Evolutionary conservation across 1,284 basidiomycete species (phyloP).

Genomic region (Cutaneotrichosporon dermatis): DNA sequence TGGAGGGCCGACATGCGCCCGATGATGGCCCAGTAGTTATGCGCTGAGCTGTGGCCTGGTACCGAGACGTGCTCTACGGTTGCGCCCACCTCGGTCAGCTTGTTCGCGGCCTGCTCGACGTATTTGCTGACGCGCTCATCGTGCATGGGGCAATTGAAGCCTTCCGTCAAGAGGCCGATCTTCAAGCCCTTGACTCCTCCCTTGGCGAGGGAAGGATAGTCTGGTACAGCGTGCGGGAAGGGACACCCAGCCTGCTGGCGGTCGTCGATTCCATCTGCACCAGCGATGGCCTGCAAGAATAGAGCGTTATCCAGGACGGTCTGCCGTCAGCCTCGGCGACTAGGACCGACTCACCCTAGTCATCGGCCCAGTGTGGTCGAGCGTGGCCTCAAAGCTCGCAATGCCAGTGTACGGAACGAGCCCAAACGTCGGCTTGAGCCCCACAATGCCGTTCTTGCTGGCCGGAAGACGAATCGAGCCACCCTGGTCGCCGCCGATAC

Average conservation of each 20-base stretch:
- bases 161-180: conserved; percentile 52
- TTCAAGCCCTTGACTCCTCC: conserved; percentile 44
- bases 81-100: conserved; percentile 18
- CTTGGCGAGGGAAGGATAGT: conserved; percentile 40
- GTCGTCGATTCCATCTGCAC: conserved; percentile 54
- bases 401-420: conserved; percentile 55
- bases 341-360: conserved; percentile 18
- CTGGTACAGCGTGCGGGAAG: conserved; percentile 46
- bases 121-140: conserved; percentile 19
- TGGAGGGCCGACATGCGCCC: conserved; percentile 30
- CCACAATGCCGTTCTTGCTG: conserved; percentile 53
- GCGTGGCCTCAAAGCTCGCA: conserved; percentile 49
- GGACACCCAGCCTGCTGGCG: conserved; percentile 53
- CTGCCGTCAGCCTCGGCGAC: too few relatives aligned
- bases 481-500: conserved; percentile 55
- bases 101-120: conserved; percentile 15
- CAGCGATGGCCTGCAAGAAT: conserved; percentile 53
- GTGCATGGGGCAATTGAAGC: conserved; percentile 45
- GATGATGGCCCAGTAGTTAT: conserved; percentile 25
- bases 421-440: conserved; percentile 55
- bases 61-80: conserved; percentile 18
- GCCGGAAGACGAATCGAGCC: conserved; percentile 53
- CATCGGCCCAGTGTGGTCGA: conserved; percentile 49
- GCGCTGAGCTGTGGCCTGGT: conserved; percentile 30
- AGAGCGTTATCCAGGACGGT: conserved; percentile 52